Conservation (phyloP, 1,284 basidiomycete genomes). For the Lentinula novae-zelandiae region DNA sequence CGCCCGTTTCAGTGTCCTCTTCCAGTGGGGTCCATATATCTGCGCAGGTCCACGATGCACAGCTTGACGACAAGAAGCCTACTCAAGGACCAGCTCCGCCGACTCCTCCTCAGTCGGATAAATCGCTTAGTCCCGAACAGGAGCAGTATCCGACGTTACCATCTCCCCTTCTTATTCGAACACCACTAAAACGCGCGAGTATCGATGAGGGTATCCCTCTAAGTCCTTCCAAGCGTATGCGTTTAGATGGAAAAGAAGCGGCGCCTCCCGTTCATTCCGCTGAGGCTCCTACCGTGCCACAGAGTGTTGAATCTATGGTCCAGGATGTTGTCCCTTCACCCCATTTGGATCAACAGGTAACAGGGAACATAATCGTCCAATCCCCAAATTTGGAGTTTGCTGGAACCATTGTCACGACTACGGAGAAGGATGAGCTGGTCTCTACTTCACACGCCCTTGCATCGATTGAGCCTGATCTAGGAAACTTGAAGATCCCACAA, state of each 20-base stretch:
- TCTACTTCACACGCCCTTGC: neutral
- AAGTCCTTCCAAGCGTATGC: neutral
- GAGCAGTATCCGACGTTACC: neutral
- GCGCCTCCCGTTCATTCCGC: neutral
- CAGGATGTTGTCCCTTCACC: neutral
- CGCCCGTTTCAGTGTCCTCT: neutral
- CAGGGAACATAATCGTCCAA: no score
- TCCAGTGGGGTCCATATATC: neutral
- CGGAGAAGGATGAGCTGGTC: neutral
- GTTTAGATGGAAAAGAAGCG: neutral
- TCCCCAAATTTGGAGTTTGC: no score
- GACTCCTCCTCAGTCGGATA: conserved; percentile 14
- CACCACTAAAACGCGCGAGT: neutral
- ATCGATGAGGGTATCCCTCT: neutral
- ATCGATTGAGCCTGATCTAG: no score
- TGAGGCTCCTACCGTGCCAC: neutral
- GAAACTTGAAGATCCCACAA: neutral
- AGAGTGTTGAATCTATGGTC: neutral
- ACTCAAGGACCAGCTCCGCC: conserved; percentile 3
- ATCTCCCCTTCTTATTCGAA: neutral
- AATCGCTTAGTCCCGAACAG: conserved; percentile 14
- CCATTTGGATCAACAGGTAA: no score
- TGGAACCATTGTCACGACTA: no score
- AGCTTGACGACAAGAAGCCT: neutral
- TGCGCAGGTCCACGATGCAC: neutral